Base-by-base conservation (phyloP, 805 yeast genomes). In the Kazachstania viticola region DNA sequence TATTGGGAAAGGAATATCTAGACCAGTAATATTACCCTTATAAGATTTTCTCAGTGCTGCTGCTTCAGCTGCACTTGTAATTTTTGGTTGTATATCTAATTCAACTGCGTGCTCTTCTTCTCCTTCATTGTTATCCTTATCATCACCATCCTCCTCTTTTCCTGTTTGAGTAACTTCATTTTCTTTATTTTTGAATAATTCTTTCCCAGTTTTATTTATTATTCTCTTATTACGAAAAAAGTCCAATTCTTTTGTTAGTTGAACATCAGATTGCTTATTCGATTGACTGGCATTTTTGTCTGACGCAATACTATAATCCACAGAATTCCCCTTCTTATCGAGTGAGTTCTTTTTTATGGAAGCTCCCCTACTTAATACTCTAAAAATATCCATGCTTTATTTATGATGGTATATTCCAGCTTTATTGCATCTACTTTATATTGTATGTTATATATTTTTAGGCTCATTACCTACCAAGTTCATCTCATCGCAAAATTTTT, bases 1-100 rank as follows among this genome's bases (percentile, higher is more conserved):
- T 35, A 88, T 77, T 1, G 97, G 96, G 21, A 82, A 60, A n/a
- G 96, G 95, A 11, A 80, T 56, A 55, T 88, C 96, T 27, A 69
- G 69, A 25, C 97, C 97, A 0, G 79, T 64, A 19, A 87, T 75
- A 38, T 84, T 85, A 28, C 77, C 72, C 36, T 66, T 68, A 44
- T 75, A 65, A 1, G 67, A 50, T 44, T 72, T 71, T 42, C 96
- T 70, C 34, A 78, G 62, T 14, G 51, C 57, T 2, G 45, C 48
- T 0, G 94, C 94, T 27, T 83, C 81, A 30, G 69, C 69, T 12
- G 59, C 65, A 15, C 60, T 67, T 1, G 65, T 45, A 27, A 81
- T 71, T 31, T 59, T 64, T 17, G 62, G 62, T 1, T 54, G 50
- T 2, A 45, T 51, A 4, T 51, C 58, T 7, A 40, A 50, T 3